Base-by-base conservation (phyloP, 257 asterid genomes). In the Capsicum chinense region DNA sequence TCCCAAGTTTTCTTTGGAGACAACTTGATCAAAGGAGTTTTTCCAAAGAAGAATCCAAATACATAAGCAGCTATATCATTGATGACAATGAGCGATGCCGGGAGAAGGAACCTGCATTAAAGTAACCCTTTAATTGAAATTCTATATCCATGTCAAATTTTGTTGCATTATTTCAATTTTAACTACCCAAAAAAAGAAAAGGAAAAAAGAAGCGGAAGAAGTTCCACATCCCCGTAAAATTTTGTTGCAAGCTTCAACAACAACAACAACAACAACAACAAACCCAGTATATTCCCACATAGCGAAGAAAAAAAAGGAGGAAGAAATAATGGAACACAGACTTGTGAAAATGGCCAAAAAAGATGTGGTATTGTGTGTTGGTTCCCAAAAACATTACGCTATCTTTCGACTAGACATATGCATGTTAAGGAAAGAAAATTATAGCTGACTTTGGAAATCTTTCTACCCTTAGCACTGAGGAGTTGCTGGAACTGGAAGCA, bases 1-100 rank as follows among this genome's bases (percentile, higher is more conserved):
- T 94, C 98, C 98, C 98, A 94, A 56, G 98, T 94, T 90, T 94
- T 94, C 91, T 94, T 93, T 3, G 97, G 98, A 17, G 97, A 94
- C 81, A 94, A 86, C 90, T 94, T 91, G 88, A 93, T 94, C 84
- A 93, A 87, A 84, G 98, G 98, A 84, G 98, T 94, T 91, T 87
- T 94, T 83, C 98, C 98, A 80, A 94, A 92, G 90, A 92, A 93
- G 88, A 94, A 94, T 15, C 98, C 98, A 33, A 92, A 93, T 69
- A 94, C 84, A 88, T 94, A 94, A 87, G 98, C 97, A 86, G 97
- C 97, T 68, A 91, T 90, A 80, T 94, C 98, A 69, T 93, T 92
- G 88, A 94, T 89, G 80, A 92, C 94, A 37, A 94, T 93, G 79
- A 94, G 97, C 59, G 97, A 94, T 86, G 97, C 98, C 70, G 98